Evolutionary conservation across 2,329 filamentous ascomycete genomes (phyloP).

Genomic region (Aspergillus brasiliensis): DNA sequence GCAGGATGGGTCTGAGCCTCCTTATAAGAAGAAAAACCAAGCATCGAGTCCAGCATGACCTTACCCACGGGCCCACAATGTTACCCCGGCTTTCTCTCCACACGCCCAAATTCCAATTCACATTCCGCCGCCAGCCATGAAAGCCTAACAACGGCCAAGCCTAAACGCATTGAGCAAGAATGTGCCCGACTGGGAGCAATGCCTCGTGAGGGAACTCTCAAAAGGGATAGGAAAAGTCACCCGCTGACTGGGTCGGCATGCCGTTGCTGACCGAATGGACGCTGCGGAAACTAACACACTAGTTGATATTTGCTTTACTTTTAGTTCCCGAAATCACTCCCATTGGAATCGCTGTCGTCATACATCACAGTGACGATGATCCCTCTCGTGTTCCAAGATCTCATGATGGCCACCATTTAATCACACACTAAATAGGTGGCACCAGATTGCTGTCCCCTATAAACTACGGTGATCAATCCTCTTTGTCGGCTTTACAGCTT

Average conservation of each 20-base stretch:
- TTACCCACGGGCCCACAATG: neutral
- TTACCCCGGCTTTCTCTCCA: constrained; percentile 1
- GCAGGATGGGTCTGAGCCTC: too few species aligned
- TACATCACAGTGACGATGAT: constrained; percentile 9
- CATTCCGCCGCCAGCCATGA: neutral
- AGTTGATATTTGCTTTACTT: too few species aligned
- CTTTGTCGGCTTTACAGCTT: constrained; percentile 1
- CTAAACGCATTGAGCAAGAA: neutral
- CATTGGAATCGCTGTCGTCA: neutral
- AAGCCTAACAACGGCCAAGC: neutral
- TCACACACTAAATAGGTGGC: neutral
- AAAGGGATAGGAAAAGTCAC: neutral
- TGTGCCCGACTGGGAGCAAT: neutral
- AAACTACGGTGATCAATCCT: neutral
- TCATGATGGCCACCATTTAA: neutral
- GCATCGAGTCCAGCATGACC: neutral
- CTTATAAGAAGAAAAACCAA: too few species aligned
- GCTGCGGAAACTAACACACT: neutral
- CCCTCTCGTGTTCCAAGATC: neutral
- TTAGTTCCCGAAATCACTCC: constrained; percentile 1
- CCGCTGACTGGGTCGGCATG: constrained; percentile 9
- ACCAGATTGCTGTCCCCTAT: neutral
- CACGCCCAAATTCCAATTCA: neutral
- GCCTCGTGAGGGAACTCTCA: neutral
- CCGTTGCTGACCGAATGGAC: constrained; percentile 3